Conservation (phyloP, 1,139 yeast species). For the Lodderomyces parapsilosis region DNA sequence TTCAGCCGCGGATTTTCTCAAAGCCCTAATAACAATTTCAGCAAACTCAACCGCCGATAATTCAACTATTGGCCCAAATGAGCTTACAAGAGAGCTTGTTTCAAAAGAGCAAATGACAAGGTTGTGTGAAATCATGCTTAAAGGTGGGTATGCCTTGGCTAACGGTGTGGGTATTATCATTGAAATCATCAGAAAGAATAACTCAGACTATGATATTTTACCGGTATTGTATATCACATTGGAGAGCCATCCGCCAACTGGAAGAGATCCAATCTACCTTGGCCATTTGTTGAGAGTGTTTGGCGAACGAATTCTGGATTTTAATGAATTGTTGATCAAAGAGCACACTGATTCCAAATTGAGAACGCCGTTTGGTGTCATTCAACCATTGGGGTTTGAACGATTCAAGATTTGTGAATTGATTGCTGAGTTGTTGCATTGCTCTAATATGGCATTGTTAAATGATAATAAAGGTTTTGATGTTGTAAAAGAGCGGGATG, state of each 20-base stretch:
- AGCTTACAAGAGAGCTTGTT: slow-evolving; percentile 85
- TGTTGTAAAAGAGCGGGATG: slow-evolving; percentile 74
- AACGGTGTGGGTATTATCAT: slow-evolving; percentile 96
- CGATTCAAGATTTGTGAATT: slow-evolving; percentile 93
- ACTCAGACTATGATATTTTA: slow-evolving; percentile 90
- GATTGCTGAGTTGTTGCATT: slow-evolving; percentile 90
- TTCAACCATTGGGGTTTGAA: slow-evolving; percentile 92
- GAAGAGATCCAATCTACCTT: slow-evolving; percentile 91
- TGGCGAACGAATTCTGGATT: slow-evolving; percentile 70
- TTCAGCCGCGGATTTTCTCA: slow-evolving; percentile 49
- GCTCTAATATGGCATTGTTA: slow-evolving; percentile 92
- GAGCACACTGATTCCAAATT: slow-evolving; percentile 28
- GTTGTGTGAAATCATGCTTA: slow-evolving; percentile 78
- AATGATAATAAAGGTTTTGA: slow-evolving; percentile 84
- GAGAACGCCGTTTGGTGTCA: slow-evolving; percentile 56
- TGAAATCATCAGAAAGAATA: slow-evolving; percentile 92
- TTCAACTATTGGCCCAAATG: slow-evolving; percentile 95
- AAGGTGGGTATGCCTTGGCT: slow-evolving; percentile 89
- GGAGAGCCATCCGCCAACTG: slow-evolving; percentile 91
- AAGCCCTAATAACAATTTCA: slow-evolving; percentile 49
- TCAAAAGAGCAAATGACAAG: slow-evolving; percentile 63
- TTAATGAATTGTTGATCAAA: slow-evolving; percentile 39
- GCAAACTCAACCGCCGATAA: slow-evolving; percentile 78
- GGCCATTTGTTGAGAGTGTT: slow-evolving; percentile 85
- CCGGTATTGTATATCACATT: slow-evolving; percentile 85